phyloP scores from a whole-genome alignment of 23 red algal species.

The Gracilaria domingensis region DNA sequence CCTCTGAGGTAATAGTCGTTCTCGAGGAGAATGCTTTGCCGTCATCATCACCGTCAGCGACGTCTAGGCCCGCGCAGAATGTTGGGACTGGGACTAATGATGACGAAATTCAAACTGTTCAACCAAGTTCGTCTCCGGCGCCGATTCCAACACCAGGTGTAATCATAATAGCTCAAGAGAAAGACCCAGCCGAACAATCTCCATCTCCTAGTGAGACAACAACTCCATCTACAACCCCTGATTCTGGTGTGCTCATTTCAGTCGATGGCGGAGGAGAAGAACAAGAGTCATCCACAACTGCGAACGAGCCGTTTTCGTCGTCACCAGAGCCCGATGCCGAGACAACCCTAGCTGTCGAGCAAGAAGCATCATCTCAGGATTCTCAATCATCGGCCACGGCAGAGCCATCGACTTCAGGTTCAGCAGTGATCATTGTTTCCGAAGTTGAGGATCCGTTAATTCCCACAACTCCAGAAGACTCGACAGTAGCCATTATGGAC shows the following conservation, averaged over 20 bases:
- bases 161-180: not conserved
- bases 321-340: not conserved
- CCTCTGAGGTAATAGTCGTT: slow-evolving; percentile 33
- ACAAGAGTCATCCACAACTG: not conserved
- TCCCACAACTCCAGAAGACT: not conserved
- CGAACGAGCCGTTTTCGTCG: not conserved
- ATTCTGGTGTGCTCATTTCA: not conserved
- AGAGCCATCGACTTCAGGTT: not conserved
- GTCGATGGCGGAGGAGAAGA: not conserved
- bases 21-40: not conserved
- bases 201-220: not conserved
- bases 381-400: not conserved
- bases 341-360: not conserved
- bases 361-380: not conserved
- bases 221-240: not conserved
- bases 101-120: not conserved
- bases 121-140: not conserved
- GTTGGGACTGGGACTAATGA: not conserved
- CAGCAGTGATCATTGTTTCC: not conserved
- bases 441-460: not conserved
- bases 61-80: not conserved
- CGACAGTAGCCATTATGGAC: not conserved
- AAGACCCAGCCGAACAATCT: not conserved
- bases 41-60: slow-evolving; percentile 27
- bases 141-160: slow-evolving; percentile 15